phyloP scores from a whole-genome alignment of 805 yeast genomes.

The Suhomyces prunicola region DNA sequence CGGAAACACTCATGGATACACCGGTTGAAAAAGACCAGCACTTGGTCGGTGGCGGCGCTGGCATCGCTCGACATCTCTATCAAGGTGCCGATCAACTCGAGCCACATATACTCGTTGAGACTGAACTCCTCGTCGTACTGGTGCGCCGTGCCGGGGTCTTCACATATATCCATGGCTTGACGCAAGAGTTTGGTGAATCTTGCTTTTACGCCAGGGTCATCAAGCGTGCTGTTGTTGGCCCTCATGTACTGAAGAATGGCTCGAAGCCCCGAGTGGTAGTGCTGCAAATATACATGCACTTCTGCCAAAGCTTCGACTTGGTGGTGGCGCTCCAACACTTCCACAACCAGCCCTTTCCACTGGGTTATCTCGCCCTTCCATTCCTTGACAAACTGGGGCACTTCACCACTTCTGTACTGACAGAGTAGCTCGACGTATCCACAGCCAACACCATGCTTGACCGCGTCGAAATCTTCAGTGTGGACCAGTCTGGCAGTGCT shows the following conservation, averaged over 20 bases:
- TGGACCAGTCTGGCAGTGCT: not conserved
- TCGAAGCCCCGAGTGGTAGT: constrained; percentile 29
- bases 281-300: constrained; percentile 19
- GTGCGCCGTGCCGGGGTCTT: constrained; percentile 11
- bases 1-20: constrained; percentile 34
- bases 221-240: constrained; percentile 12
- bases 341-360: constrained; percentile 5
- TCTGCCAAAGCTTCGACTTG: constrained; percentile 31
- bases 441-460: not conserved
- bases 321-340: constrained; percentile 17
- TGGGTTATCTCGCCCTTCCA: constrained; percentile 3
- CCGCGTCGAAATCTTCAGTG: not conserved
- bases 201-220: not conserved
- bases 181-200: constrained; percentile 33
- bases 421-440: constrained; percentile 21
- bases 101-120: constrained; percentile 29
- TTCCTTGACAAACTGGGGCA: constrained; percentile 14
- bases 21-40: constrained; percentile 16
- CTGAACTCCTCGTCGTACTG: constrained; percentile 10
- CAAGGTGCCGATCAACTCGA: constrained; percentile 22
- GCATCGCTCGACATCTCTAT: constrained; percentile 16
- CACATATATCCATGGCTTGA: constrained; percentile 32
- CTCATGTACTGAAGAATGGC: constrained; percentile 20
- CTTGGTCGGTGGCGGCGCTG: not conserved
- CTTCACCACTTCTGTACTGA: constrained; percentile 11